phyloP scores from a whole-genome alignment of 139 green algal genomes.

The Limnomonas spitsbergensis region DNA sequence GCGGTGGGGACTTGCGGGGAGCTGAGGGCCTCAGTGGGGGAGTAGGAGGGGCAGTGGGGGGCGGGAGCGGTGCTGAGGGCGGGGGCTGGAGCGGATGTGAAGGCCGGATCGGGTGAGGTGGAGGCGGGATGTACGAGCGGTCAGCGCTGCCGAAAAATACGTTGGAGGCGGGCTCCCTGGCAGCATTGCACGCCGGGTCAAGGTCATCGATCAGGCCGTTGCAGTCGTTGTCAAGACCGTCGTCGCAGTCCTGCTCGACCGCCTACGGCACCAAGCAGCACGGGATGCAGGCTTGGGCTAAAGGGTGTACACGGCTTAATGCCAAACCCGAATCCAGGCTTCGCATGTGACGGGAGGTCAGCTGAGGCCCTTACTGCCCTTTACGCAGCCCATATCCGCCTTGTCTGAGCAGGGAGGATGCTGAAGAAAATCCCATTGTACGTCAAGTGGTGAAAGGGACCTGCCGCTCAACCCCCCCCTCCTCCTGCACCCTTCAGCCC shows the following conservation, averaged over 20 bases:
- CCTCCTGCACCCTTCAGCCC: no score
- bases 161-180: background rate
- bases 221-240: conserved; percentile 14
- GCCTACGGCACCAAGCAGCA: no score
- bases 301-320: no score
- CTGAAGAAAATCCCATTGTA: no score
- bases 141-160: background rate
- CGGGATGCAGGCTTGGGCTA: no score
- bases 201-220: background rate
- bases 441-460: background rate
- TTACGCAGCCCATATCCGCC: no score
- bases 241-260: conserved; percentile 4
- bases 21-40: background rate
- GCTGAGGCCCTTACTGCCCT: no score
- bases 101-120: background rate
- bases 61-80: background rate
- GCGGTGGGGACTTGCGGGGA: background rate
- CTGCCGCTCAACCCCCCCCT: no score
- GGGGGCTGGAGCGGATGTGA: background rate
- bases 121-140: background rate
- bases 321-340: no score
- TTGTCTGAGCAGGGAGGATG: no score
- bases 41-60: background rate
- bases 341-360: no score
- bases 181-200: background rate